These are phyloP conservation scores for Dionaea muscipula DNA, from an alignment of 179 eudicot genomes.

Conservation along the genomic window DNA sequence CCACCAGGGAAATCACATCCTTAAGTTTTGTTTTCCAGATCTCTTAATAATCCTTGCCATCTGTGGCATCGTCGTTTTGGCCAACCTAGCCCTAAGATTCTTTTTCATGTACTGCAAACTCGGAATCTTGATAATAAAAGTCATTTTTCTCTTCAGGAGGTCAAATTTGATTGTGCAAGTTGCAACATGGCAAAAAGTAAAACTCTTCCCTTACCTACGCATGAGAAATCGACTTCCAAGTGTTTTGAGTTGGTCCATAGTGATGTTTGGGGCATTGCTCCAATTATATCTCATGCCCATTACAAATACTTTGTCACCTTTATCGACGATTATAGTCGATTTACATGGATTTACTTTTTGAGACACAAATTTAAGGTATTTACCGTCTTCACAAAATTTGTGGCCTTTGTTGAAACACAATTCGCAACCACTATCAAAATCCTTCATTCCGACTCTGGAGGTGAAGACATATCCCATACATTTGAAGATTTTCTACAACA, in stretches of 20 bases:
- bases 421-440: neutral
- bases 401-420: neutral
- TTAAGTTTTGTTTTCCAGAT: no score
- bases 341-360: neutral
- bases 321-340: neutral
- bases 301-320: neutral
- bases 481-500: neutral
- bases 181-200: no score
- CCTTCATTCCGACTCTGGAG: neutral
- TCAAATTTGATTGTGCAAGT: slow-evolving; percentile 1
- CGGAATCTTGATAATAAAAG: no score
- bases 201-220: no score
- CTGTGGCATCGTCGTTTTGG: no score
- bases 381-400: neutral
- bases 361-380: neutral
- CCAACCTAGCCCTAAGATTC: no score
- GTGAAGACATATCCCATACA: neutral
- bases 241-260: no score
- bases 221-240: no score
- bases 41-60: no score
- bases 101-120: no score
- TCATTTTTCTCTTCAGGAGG: no score
- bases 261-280: neutral
- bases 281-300: neutral
- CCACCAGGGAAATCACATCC: no score